These are phyloP conservation scores for Fraxinus floribunda DNA, from an alignment of 305 asterid species.

Conservation along the genomic window DNA sequence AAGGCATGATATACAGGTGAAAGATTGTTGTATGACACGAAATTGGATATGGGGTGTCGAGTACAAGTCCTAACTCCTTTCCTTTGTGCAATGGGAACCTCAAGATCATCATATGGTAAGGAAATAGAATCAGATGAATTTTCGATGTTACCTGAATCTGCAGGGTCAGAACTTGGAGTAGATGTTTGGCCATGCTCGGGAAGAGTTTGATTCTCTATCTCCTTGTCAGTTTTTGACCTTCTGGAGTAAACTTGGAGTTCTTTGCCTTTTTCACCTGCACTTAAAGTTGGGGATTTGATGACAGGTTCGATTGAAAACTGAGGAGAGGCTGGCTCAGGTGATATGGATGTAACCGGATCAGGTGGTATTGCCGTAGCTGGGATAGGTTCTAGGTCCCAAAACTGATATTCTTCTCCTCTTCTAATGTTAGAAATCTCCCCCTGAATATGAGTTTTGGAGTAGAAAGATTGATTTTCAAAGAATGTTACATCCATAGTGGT, in stretches of 20 bases:
- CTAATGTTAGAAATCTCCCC: neutral
- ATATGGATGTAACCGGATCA: neutral
- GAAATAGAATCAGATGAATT: neutral
- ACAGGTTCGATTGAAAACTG: neutral
- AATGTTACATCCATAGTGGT: neutral
- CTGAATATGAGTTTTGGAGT: neutral
- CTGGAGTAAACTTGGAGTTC: neutral
- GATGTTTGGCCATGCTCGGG: neutral
- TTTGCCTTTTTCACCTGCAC: neutral
- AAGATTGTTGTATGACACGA: neutral
- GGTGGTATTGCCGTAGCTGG: neutral
- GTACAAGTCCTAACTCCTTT: neutral
- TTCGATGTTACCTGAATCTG: neutral
- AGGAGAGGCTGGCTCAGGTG: neutral
- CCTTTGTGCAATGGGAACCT: neutral
- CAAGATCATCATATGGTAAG: neutral
- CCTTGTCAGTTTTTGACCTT: neutral
- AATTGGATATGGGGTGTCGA: neutral
- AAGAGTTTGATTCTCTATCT: neutral
- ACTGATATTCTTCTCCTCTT: too few species aligned
- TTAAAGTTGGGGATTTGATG: neutral
- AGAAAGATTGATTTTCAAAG: neutral
- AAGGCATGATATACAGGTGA: neutral
- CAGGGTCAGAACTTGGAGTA: too few species aligned
- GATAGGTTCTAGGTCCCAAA: neutral